phyloP scores from a whole-genome alignment of 176 grass and related monocot species.

The Bothriochloa decipiens region DNA sequence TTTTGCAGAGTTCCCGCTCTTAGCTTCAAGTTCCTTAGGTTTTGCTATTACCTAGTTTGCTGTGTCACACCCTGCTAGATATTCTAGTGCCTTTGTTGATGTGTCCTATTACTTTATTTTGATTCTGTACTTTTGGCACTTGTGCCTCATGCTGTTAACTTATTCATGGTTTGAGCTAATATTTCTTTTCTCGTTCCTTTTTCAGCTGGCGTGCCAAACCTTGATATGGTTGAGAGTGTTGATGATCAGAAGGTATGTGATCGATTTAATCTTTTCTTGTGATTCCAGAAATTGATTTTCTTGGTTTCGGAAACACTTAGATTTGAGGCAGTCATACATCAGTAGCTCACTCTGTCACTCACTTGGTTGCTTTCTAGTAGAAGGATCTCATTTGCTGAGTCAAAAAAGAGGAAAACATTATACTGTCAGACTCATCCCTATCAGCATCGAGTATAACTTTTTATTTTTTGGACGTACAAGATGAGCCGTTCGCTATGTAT shows the following conservation, averaged over 20 bases:
- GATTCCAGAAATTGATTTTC: neutral
- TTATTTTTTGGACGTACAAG: neutral
- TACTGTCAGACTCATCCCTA: neutral
- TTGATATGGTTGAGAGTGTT: slow-evolving; percentile 91
- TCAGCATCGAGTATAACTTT: slow-evolving; percentile 11
- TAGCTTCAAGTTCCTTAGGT: slow-evolving; percentile 7
- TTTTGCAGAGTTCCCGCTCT: neutral
- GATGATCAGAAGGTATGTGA: slow-evolving; percentile 87
- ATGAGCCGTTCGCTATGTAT: neutral
- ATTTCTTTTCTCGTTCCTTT: slow-evolving; percentile 23
- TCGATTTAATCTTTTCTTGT: slow-evolving; percentile 29
- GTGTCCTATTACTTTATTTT: neutral
- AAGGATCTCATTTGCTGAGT: neutral
- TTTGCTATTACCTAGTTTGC: slow-evolving; percentile 11
- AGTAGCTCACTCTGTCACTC: neutral
- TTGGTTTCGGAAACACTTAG: neutral
- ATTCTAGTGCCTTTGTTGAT: neutral
- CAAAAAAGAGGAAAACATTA: neutral
- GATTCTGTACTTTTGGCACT: neutral
- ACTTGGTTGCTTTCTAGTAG: slow-evolving; percentile 3
- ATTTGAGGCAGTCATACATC: slow-evolving; percentile 12
- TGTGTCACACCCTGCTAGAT: neutral
- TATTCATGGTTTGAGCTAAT: slow-evolving; percentile 21
- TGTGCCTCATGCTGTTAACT: neutral
- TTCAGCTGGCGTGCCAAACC: slow-evolving; percentile 88